Evolutionary conservation across 1,284 basidiomycete species (phyloP), one percentile per base, ranked within the genome.

Genomic region (Apiotrichum domesticum): DNA sequence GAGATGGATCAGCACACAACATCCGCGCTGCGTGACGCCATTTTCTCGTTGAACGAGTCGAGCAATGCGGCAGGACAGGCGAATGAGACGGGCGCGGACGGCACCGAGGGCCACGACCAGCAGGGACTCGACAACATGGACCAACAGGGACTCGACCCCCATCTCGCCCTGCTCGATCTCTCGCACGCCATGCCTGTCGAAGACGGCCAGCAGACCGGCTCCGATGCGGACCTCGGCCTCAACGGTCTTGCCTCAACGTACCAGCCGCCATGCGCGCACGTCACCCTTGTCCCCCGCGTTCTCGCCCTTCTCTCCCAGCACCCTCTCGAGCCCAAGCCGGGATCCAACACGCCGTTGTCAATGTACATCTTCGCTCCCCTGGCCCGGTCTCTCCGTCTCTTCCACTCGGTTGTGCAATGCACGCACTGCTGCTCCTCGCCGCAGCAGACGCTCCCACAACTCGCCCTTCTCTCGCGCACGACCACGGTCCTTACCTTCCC

Each of bases 1-100:
- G 73, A 74, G 52, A 75, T 74, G 68, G 73, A 75, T 52, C 72
- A 72, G 57, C 73, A 75, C 59, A 73, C 73, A 33, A 75, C 73
- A 1, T 75, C 73, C 5, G 73, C 73, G 3, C 63, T 75, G 4
- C 69, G 73, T 35, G 73, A 75, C 49, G 73, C 73, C 55, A 75
- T 75, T 51, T 75, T 75, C 64, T 72, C 70, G n/a, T 64, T 75
- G 21, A 72, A 73, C 63, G 72, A 74, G 55, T 71, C 69, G 34
- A 57, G 11, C 56, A 57, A 61, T 14, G 59, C 60, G 35, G 68
- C 55, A 4, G 52, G 34, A 8, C 59, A 60, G 41, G 58, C 55
- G 21, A 64, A 65, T 6, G 63, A 57, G 2, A 59, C 56, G 3
- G 58, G 60, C 11, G 57, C 50, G 4, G 66, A 68, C 39, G 70